Evolutionary conservation across 306 rosid genomes (phyloP), one percentile per base, ranked within the genome.

Genomic region (Sesbania bispinosa): DNA sequence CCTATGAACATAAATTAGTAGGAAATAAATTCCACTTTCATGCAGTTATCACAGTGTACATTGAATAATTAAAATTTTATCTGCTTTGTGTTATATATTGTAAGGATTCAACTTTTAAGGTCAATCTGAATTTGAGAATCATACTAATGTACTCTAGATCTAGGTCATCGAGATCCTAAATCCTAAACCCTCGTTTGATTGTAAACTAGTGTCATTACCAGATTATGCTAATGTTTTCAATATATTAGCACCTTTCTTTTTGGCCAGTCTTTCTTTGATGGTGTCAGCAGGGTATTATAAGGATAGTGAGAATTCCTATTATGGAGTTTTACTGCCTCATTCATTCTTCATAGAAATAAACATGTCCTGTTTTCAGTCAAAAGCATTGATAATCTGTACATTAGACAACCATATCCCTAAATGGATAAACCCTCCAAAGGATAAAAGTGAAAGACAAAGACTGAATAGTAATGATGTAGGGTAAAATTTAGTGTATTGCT

Each of bases 41-140:
- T 19, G 9, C 50, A 21, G 74, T 36, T 14, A 52, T 62, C 46
- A 39, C 30, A 27, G 45, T 27, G 30, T 41, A 36, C 58, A 41
- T 41, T 36, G 16, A 47, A 47, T 47, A 4, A 11, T 47, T 18
- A 18, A 24, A 52, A 52, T 35, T 33, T 21, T 10, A 36, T 52
- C 18, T 5, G 29, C 6, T 52, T 35, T 66, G 59, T 19, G 15
- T 32, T 2, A 39, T 47, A 41, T 45, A 30, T 2, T 24, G 41
- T 60, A 21, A 30, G 58, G 48, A 52, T 19, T 69, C 36, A n/a
- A 52, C 38, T 36, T 67, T 74, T 4, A 73, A 62, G 29, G 41
- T 75, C 27, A 29, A 27, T 26, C 29, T 33, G 32, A n/a, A 32
- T 41, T 53, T 9, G n/a, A 21, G 60, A 66, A 29, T 15, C 14